These are phyloP conservation scores for Bacidia rubella DNA, from an alignment of 495 filamentous ascomycete species.

Conservation along the genomic window DNA sequence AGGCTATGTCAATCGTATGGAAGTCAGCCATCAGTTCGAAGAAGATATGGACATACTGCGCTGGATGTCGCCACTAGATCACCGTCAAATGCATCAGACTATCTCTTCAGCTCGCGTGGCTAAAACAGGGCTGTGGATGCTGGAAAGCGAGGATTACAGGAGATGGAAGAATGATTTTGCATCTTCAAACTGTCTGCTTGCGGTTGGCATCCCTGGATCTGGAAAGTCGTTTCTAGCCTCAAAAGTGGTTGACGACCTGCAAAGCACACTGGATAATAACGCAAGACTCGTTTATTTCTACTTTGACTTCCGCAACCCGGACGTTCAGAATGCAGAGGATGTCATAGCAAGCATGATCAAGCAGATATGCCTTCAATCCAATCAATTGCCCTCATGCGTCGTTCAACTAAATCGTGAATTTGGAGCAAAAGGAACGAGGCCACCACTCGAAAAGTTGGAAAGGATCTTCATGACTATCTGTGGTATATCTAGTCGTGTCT, in stretches of 20 bases:
- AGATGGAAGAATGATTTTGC: constrained; percentile 5
- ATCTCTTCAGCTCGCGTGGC: constrained; percentile 2
- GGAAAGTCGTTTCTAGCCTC: constrained; percentile 13
- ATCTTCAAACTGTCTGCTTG: not conserved
- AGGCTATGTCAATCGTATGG: too few relatives aligned
- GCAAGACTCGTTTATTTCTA: constrained; percentile 3
- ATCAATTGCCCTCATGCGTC: not conserved
- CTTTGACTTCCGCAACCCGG: constrained; percentile 8
- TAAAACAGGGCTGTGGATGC: constrained; percentile 12
- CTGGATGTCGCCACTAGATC: constrained; percentile 7
- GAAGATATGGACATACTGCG: too few relatives aligned
- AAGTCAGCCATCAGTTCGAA: too few relatives aligned
- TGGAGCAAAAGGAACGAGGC: not conserved
- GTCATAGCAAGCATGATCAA: constrained; percentile 5
- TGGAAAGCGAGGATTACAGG: not conserved
- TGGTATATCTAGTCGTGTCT: constrained; percentile 4
- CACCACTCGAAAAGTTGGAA: constrained; percentile 3
- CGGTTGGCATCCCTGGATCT: constrained; percentile 9
- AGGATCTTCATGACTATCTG: constrained; percentile 1
- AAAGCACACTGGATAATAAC: not conserved
- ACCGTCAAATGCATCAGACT: constrained; percentile 2
- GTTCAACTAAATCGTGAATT: not conserved
- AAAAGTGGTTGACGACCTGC: constrained; percentile 6
- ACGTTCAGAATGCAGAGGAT: not conserved
- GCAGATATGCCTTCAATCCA: not conserved